phyloP scores from a whole-genome alignment of 2,329 filamentous ascomycete species.

The Arthrobotrys megalospora region DNA sequence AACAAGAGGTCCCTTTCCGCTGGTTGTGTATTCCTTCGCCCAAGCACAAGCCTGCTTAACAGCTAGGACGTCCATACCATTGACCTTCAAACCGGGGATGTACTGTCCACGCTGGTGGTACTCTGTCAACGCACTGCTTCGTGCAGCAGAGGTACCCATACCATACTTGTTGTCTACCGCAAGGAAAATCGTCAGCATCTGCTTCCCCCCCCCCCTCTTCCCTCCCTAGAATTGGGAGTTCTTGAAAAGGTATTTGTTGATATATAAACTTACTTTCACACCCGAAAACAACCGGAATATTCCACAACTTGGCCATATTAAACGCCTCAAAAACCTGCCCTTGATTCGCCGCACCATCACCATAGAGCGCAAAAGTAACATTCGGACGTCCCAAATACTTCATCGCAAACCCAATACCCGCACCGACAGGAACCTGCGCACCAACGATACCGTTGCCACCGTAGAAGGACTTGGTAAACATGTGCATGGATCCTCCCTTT shows the following conservation, averaged over 20 bases:
- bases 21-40: slow-evolving; percentile 86
- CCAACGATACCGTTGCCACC: slow-evolving; percentile 99
- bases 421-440: slow-evolving; percentile 96
- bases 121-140: slow-evolving; percentile 94
- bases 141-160: slow-evolving; percentile 97
- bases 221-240: slow-evolving; percentile 26
- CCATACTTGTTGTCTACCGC: slow-evolving; percentile 97
- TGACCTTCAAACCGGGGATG: slow-evolving; percentile 99
- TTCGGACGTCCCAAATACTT: slow-evolving; percentile 92
- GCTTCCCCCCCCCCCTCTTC: not conserved
- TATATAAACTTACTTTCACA: slow-evolving; percentile 84
- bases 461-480: slow-evolving; percentile 98
- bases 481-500: slow-evolving; percentile 99
- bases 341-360: slow-evolving; percentile 98
- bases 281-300: slow-evolving; percentile 92
- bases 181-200: not conserved
- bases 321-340: slow-evolving; percentile 99
- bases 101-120: slow-evolving; percentile 99
- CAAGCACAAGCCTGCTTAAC: slow-evolving; percentile 97
- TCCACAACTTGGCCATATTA: slow-evolving; percentile 99
- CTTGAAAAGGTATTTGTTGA: not conserved
- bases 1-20: slow-evolving; percentile 92
- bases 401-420: slow-evolving; percentile 96
- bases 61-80: slow-evolving; percentile 98
- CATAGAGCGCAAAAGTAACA: slow-evolving; percentile 90